phyloP scores from a whole-genome alignment of 139 green algal genomes.

The Volvox reticuliferus region DNA sequence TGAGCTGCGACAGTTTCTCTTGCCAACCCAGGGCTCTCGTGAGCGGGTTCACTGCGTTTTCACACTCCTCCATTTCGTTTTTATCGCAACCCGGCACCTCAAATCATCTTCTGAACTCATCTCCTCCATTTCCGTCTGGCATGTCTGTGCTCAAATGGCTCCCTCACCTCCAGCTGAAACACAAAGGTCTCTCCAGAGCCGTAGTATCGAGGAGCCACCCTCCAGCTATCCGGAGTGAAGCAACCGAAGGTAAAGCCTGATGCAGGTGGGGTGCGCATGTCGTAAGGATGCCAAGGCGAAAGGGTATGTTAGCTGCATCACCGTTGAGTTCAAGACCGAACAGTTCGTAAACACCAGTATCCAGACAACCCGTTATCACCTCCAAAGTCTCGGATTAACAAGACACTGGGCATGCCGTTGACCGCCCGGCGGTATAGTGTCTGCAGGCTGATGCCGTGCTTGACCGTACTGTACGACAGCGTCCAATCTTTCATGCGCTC shows the following conservation, averaged over 20 bases:
- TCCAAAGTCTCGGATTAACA: conserved; percentile 61
- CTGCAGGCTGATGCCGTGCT: conserved; percentile 78
- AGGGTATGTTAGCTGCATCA: too few species aligned
- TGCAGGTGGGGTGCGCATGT: not conserved
- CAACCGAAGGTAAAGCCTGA: conserved; percentile 81
- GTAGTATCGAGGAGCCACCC: conserved; percentile 77
- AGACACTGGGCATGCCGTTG: conserved; percentile 45
- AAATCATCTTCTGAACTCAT: too few species aligned
- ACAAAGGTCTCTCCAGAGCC: conserved; percentile 89
- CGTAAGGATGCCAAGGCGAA: too few species aligned
- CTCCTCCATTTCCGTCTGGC: too few species aligned
- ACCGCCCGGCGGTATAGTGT: conserved; percentile 72
- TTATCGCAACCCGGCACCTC: too few species aligned
- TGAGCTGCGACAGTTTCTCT: too few species aligned
- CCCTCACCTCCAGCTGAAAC: conserved; percentile 78
- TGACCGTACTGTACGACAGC: conserved; percentile 47
- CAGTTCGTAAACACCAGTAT: too few species aligned
- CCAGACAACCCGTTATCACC: conserved; percentile 2
- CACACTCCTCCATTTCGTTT: too few species aligned
- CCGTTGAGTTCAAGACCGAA: too few species aligned
- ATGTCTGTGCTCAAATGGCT: too few species aligned
- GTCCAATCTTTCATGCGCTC: conserved; percentile 50
- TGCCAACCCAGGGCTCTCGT: too few species aligned
- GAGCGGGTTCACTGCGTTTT: too few species aligned
- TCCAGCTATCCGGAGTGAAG: conserved; percentile 82